phyloP scores from a whole-genome alignment of 805 yeast genomes.

The Yamadazyma endophytica region DNA sequence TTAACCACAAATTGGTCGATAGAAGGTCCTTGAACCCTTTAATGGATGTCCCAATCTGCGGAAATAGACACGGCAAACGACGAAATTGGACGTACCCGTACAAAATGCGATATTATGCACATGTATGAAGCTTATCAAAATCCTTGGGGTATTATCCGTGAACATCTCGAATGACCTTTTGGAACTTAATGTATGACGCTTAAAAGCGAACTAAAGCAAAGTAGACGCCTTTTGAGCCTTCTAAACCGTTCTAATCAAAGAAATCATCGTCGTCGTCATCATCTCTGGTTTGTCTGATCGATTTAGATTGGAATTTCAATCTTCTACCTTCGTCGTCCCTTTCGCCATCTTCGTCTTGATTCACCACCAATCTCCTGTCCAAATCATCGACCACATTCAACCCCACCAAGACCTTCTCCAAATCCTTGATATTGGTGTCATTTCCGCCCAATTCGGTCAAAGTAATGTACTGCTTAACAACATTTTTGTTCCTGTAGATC shows the following conservation, averaged over 20 bases:
- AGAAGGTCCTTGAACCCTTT: too few relatives aligned
- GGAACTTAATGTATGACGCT: too few relatives aligned
- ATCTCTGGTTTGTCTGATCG: conserved; percentile 39
- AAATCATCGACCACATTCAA: conserved; percentile 59
- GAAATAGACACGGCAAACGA: too few relatives aligned
- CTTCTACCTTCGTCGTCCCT: conserved; percentile 50
- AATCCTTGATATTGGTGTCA: conserved; percentile 61
- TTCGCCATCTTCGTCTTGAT: conserved; percentile 52
- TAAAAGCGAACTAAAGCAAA: too few relatives aligned
- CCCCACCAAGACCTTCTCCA: conserved; percentile 69
- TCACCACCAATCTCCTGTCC: conserved; percentile 64
- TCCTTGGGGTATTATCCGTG: too few relatives aligned
- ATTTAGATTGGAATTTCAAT: conserved; percentile 53
- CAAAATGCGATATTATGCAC: too few relatives aligned
- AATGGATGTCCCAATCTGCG: too few relatives aligned
- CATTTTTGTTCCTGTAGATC: conserved; percentile 73
- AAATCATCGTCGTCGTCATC: conserved; percentile 28
- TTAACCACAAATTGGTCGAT: too few relatives aligned
- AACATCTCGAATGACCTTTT: too few relatives aligned
- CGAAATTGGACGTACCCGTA: too few relatives aligned
- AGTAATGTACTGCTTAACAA: conserved; percentile 77
- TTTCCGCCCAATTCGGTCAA: conserved; percentile 82
- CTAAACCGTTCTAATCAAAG: conserved; percentile 15
- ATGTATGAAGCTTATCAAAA: too few relatives aligned
- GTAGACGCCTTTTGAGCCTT: too few relatives aligned